Conservation (phyloP, 352 stramenopile species). For the Pythium biforme region DNA sequence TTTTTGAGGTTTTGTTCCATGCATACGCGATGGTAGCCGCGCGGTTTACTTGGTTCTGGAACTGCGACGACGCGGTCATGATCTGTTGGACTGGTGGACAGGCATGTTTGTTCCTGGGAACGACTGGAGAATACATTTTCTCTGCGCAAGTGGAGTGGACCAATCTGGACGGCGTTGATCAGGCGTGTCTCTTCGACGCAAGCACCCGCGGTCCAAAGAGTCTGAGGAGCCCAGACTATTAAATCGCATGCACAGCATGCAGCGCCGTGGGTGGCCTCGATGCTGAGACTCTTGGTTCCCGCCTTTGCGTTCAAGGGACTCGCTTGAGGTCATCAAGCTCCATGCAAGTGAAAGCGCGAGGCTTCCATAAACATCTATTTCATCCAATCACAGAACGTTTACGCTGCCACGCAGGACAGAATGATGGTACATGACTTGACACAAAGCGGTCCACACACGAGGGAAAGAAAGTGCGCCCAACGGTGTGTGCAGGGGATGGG, state of each 20-base stretch:
- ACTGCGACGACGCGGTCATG: no score
- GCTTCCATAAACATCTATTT: conserved; percentile 17
- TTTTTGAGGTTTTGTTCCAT: no score
- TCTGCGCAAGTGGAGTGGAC: neutral
- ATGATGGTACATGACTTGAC: conserved; percentile 10
- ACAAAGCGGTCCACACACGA: conserved; percentile 5
- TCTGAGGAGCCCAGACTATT: neutral
- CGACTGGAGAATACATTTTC: neutral
- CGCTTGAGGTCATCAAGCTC: no score
- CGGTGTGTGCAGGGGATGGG: neutral
- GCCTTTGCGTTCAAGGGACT: no score
- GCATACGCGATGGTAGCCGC: no score
- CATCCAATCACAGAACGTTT: conserved; percentile 11
- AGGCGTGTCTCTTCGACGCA: neutral
- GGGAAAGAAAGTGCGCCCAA: conserved; percentile 3
- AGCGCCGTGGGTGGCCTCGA: no score
- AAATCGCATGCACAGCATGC: neutral
- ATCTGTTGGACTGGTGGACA: no score
- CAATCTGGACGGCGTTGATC: neutral
- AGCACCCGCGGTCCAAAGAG: neutral
- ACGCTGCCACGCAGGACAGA: neutral
- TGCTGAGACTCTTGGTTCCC: neutral
- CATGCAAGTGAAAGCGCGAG: neutral
- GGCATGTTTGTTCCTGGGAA: no score
- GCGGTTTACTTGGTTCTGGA: no score